Conservation (phyloP, 176 grass and related monocot species). For the Cenchrus fungigraminus region DNA sequence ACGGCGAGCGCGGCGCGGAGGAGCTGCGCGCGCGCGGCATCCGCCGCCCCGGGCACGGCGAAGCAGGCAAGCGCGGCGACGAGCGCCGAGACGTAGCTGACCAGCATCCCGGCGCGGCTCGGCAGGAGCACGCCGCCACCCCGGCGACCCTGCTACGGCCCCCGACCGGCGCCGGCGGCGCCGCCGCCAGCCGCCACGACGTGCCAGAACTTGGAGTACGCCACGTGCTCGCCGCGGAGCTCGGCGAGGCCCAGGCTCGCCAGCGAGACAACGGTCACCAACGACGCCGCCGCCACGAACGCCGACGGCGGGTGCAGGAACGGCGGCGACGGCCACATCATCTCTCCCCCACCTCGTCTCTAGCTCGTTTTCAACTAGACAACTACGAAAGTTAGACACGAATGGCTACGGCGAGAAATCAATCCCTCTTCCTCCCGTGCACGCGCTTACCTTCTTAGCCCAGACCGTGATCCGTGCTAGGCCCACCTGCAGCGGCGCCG, state of each 20-base stretch:
- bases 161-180: neutral
- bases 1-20: conserved; percentile 49
- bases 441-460: too few species aligned
- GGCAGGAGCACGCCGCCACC: neutral
- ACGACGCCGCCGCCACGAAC: neutral
- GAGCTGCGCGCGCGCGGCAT: conserved; percentile 27
- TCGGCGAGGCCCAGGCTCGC: too few species aligned
- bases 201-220: conserved; percentile 53
- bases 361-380: too few species aligned
- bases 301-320: conserved; percentile 20
- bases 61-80: conserved; percentile 47
- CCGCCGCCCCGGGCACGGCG: conserved; percentile 43
- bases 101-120: conserved; percentile 56
- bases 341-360: neutral
- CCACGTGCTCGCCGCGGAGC: too few species aligned
- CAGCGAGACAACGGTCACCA: neutral
- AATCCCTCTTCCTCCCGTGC: too few species aligned
- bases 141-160: too few species aligned
- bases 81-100: conserved; percentile 62
- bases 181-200: neutral
- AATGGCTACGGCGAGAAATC: too few species aligned
- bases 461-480: too few species aligned
- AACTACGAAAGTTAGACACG: too few species aligned
- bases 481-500: too few species aligned
- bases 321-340: neutral